Evolutionary conservation across 768 basidiomycete genomes (phyloP), one percentile per base, ranked within the genome.

Genomic region (Russula lepida): DNA sequence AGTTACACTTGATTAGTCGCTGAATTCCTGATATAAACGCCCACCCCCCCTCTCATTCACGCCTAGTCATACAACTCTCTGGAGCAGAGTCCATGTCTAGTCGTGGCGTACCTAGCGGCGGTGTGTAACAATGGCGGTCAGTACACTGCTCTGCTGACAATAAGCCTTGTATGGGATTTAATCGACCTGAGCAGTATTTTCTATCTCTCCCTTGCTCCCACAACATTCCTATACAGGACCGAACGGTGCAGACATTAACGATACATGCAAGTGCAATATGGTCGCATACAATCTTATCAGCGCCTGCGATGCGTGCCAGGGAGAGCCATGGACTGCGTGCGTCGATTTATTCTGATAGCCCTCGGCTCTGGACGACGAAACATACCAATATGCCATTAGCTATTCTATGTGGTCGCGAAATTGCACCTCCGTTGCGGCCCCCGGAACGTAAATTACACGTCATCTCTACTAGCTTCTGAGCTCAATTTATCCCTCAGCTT

Each of bases 231-330:
- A 66, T 39, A 44, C 19, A 3, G 66, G 64, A 3, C 64, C 64
- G 9, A 53, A 3, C 12, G 59, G 39, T 12, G 0, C 21, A 8
- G 46, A 63, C 5, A 17, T 53, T 23, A 53, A 19, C 25, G 46
- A 64, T 21, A 0, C n/a, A 27, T 71, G 71, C 59, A 53, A 44
- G 33, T 71, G 71, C 64, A 69, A 66, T 51, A 66, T 66, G 2
- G 69, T 72, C n/a, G 33, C 56, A 3, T 72, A 72, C 60, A 66
- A 62, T 23, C 54, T 72, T 19, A 62, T 70, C 32, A 65, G 63
- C 35, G 71, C 69, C 4, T 71, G 71, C 54, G 69, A 60, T 54
- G 56, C 59, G 21, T 71, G 71, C 43, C 71, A 71, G 47, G 54
- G 57, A 13, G 23, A 37, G 9, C 0, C 23, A 2, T 64, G 63